Base-by-base conservation (phyloP, 371 early-diverging fungal species). In the Syncephalastrum sp. region DNA sequence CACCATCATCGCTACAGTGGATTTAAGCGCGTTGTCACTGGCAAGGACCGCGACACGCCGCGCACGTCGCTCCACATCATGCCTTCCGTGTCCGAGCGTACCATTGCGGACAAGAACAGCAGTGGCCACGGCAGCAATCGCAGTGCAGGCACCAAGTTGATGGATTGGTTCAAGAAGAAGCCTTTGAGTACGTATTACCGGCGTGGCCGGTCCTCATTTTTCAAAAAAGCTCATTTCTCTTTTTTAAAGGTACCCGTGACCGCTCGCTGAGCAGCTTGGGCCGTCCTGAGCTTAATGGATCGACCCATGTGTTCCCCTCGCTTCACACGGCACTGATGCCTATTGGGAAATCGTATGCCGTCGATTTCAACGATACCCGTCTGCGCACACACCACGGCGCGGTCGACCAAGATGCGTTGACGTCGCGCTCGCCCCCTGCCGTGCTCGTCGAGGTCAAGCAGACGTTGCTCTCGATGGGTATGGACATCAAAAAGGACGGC, bases 371-470 rank as follows among this genome's bases (percentile, higher is more conserved):
- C 5, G 82, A 85, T 29, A 66, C 70, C 53, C 85, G 89, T 60
- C 79, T 92, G 59, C 85, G 87, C 24, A 79, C 79, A 21, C 91
- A 91, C 69, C 87, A 88, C 53, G 92, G 92, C 47, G 90, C 90
- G 6, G 89, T 92, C 1, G 91, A 91, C 60, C 85, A 88, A 47
- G 81, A 83, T 44, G 89, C 89, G 4, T 65, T 92, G 43, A 89
- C 90, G 15, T 82, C 87, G 5, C 72, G 87, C 42, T 74, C 85
- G 13, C 93, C 93, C 3, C 74, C 87, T 60, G 78, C 90, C 24
- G 83, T 91, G 54, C 72, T 21, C 13, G 61, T 72, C 25, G 83
- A 88, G 43, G 81, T 92, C 44, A 83, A 86, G 52, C 81, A 80
- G 60, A 78, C 84, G 0, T 64, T 91, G 17, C 65, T 82, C 47